A percentile compares a stretch with the other conserved stretches of the same genome.
These are phyloP conservation scores for Ajuga chamaepitys DNA, from an alignment of 257 asterid genomes.

Conservation along the genomic window DNA sequence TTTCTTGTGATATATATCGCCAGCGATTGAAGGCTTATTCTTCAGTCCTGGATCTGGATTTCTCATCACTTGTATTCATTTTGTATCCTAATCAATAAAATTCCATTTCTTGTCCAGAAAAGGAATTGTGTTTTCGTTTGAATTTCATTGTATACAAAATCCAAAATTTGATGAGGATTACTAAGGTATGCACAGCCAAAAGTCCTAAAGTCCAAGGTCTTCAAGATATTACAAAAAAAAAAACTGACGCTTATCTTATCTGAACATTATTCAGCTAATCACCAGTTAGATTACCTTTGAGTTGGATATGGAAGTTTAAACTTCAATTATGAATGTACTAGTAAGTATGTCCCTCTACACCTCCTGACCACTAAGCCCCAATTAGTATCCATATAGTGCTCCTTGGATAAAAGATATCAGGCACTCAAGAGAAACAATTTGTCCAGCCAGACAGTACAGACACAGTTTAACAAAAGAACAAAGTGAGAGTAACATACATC, in stretches of 20 bases:
- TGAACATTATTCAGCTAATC: not conserved
- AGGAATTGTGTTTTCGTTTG: not conserved
- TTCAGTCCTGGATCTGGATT: too few species aligned
- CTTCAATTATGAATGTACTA: not conserved
- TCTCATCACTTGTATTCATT: too few species aligned
- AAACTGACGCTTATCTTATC: too few species aligned
- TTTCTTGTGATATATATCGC: too few species aligned
- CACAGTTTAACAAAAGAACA: not conserved
- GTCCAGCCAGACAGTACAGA: conserved; percentile 4
- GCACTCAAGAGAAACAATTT: not conserved
- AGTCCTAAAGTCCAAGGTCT: not conserved
- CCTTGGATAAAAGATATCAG: not conserved
- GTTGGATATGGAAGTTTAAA: not conserved
- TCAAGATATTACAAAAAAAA: not conserved
- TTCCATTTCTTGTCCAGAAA: too few species aligned
- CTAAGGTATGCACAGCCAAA: not conserved
- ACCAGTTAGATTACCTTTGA: not conserved
- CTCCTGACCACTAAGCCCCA: not conserved
- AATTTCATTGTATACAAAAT: not conserved
- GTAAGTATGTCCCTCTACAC: not conserved
- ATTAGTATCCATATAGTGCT: not conserved
- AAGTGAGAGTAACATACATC: conserved; percentile 42
- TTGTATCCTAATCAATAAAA: too few species aligned
- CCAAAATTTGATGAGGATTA: not conserved
- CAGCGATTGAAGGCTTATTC: too few species aligned